Evolutionary conservation across 2,329 filamentous ascomycete genomes (phyloP).

Genomic region (Alternaria sp.): DNA sequence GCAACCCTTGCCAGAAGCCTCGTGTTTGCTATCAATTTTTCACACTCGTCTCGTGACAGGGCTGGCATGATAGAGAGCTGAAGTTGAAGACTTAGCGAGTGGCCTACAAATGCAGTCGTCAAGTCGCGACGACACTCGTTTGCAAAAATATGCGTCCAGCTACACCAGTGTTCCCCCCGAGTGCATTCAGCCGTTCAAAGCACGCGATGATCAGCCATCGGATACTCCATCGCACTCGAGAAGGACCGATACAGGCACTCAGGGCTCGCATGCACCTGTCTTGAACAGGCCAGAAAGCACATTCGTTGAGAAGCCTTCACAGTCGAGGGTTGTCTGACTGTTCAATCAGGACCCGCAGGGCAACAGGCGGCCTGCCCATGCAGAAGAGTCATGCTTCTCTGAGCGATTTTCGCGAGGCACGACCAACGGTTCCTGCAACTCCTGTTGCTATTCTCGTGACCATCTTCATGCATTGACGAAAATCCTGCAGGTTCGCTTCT

Average conservation of each 20-base stretch:
- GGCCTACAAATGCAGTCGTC: conserved; percentile 15
- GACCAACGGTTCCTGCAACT: conserved; percentile 30
- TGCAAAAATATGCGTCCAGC: conserved; percentile 23
- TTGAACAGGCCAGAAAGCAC: conserved; percentile 26
- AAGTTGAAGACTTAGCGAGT: conserved; percentile 34
- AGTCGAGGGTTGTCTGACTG: conserved; percentile 27
- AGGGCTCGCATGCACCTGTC: conserved; percentile 39
- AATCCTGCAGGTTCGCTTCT: conserved; percentile 26
- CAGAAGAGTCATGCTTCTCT: conserved; percentile 42
- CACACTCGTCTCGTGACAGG: conserved; percentile 23
- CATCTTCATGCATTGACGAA: conserved; percentile 25
- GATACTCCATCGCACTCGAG: conserved; percentile 19
- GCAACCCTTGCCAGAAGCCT: conserved; percentile 24
- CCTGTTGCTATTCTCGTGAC: conserved; percentile 41
- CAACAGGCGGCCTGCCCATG: conserved; percentile 32
- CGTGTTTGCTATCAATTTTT: conserved; percentile 21
- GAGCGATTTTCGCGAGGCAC: conserved; percentile 35
- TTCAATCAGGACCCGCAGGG: conserved; percentile 41
- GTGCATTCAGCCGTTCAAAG: conserved; percentile 19
- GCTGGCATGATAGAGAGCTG: conserved; percentile 35
- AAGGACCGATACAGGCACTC: conserved; percentile 25
- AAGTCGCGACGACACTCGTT: conserved; percentile 24
- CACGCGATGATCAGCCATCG: conserved; percentile 27
- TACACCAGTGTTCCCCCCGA: conserved; percentile 15
- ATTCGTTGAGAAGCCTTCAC: conserved; percentile 34